A percentile compares a stretch with the other conserved stretches of the same genome.
Evolutionary conservation across 129 eudicot genomes (phyloP).

Genomic region (Silybum marianum): DNA sequence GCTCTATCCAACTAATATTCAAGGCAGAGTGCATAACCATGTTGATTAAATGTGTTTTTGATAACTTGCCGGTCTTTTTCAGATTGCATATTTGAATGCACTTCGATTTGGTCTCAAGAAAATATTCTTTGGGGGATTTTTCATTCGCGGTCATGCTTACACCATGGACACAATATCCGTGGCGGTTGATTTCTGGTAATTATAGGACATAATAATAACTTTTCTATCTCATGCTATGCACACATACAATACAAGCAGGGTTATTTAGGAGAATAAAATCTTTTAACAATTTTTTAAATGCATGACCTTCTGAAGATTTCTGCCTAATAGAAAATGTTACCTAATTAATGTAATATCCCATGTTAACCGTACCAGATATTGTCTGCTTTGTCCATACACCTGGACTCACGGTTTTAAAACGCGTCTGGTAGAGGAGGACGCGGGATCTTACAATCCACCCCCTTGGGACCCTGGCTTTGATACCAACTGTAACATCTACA

Average conservation of each 20-base stretch:
- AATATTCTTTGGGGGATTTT: slow-evolving; percentile 92
- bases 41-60: not conserved
- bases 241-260: not conserved
- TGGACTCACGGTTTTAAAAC: too few species aligned
- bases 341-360: too few species aligned
- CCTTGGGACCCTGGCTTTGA: too few species aligned
- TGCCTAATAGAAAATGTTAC: too few species aligned
- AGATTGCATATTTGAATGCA: slow-evolving; percentile 96
- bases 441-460: too few species aligned
- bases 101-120: slow-evolving; percentile 84
- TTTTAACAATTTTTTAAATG: too few species aligned
- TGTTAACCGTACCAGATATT: too few species aligned
- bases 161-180: slow-evolving; percentile 98
- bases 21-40: slow-evolving; percentile 2
- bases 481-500: too few species aligned
- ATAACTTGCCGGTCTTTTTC: slow-evolving; percentile 19
- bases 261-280: not conserved
- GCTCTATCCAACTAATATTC: slow-evolving; percentile 4
- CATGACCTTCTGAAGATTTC: not conserved
- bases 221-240: not conserved
- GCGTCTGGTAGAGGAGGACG: too few species aligned
- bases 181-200: slow-evolving; percentile 91
- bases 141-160: slow-evolving; percentile 88
- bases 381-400: too few species aligned
- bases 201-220: not conserved